Base-by-base conservation (phyloP, 495 filamentous ascomycete genomes). In the Xylaria cubensis region DNA sequence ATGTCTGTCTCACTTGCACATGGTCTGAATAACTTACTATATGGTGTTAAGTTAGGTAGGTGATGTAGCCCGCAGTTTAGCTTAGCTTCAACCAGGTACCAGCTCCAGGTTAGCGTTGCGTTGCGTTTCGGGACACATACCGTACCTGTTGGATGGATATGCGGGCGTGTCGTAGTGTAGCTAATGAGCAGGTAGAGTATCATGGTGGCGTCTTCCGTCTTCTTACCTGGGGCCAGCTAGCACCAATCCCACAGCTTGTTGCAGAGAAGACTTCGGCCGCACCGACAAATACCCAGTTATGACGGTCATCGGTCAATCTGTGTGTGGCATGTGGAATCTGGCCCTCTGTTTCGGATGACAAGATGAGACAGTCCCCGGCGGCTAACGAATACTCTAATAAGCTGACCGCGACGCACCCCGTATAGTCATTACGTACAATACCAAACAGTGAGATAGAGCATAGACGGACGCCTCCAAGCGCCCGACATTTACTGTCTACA, bases 301-400 rank as follows among this genome's bases (percentile, higher is more conserved):
- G 19, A 51, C 46, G 44, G 42, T 19, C 19, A 53, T 55, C 44
- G 4, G 50, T 55, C 55, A 61, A 36, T 39, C 36, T 59, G 51
- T 42, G 12, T 42, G 39, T 42, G 39, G 39, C 39, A 42, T 42
- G 39, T 53, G 67, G 50, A 56, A 67, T 67, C 19, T 21, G 50
- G 65, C 64, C 46, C 50, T 61, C 71, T 69, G 76, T 78, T 78
- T 78, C 76, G 76, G 70, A 74, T 77, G 51, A 36, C 32, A 56
- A 72, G 66, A 73, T 69, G 72, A 75, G 70, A 77, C 77, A 73
- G 24, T 64, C 46, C 64, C 65, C 72, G 73, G 77, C 77, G 77
- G 75, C 69, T 77, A 78, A 75, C 75, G 62, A 69, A 42, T 65
- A 39, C 17, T 36, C 50, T 41, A 29, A 42, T 68, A 68, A 69